Base-by-base conservation (phyloP, 148 eudicot genomes). In the Rhododendron simsii region DNA sequence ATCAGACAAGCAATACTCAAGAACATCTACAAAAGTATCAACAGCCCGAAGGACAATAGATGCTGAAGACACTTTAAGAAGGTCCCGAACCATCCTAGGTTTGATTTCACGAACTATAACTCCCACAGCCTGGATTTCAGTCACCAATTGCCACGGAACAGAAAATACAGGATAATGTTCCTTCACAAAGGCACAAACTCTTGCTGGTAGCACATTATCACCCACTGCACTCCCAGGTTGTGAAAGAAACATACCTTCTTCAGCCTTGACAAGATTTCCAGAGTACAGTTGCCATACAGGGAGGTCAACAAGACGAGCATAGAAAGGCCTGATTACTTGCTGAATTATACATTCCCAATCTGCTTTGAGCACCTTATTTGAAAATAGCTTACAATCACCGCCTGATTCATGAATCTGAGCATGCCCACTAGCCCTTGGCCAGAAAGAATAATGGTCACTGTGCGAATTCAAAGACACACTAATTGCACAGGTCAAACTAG, bases 151-250 rank as follows among this genome's bases (percentile, higher is more conserved):
- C 99, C 99, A 97, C 26, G 99, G 99, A 39, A 97, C 98, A 83
- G 98, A 94, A 91, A 97, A 97, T 73, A 97, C 99, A 63, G 98
- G 99, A 91, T 97, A 95, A 89, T 95, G 99, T 88, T 97, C 98
- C 88, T 95, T 97, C 84, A 97, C 99, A 90, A 97, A 97, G 65
- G 92, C 92, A 91, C 99, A 97, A 78, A 97, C 99, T 12, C 98
- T 94, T 39, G 95, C 93, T 45, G 99, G 99, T 86, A 94, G 91
- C 91, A 97, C 92, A 87, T 77, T 93, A 86, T 86, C 94, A 87
- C 91, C 98, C 80, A 95, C 93, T 71, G 91, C 94, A 89, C 84
- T 91, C 67, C 95, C 92, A 74, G 99, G 99, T 85, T 95, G 98
- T n/a, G 98, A 92, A 80, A 97, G 95, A 90, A 97, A 97, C 99